A percentile compares a stretch with the other conserved stretches of the same genome.
Evolutionary conservation across 805 yeast species (phyloP).

Genomic region (Candida hispaniensis): DNA sequence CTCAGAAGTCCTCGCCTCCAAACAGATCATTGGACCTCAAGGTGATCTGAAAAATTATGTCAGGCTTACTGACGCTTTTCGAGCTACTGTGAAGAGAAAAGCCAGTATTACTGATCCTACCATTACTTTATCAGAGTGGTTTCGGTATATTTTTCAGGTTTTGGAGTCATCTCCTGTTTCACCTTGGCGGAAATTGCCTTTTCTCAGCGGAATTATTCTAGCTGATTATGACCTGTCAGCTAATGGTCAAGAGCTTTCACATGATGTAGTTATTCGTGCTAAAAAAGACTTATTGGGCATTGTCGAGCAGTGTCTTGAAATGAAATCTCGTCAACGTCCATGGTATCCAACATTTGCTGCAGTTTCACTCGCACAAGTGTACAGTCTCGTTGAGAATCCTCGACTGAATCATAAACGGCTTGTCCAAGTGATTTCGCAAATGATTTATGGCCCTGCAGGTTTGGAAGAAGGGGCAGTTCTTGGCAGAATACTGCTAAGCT

Average conservation of each 20-base stretch:
- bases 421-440: constrained; percentile 8
- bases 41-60: constrained; percentile 5
- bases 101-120: constrained; percentile 23
- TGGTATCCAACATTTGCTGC: constrained; percentile 12
- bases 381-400: constrained; percentile 2
- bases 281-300: constrained; percentile 9
- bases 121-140: constrained; percentile 20
- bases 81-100: constrained; percentile 22
- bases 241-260: constrained; percentile 5
- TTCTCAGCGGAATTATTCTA: constrained; percentile 20
- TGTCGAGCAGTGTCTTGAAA: constrained; percentile 6
- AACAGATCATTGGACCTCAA: constrained; percentile 16
- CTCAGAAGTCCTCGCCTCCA: constrained; percentile 20
- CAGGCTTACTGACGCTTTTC: constrained; percentile 21
- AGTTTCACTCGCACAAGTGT: constrained; percentile 11
- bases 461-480: constrained; percentile 5
- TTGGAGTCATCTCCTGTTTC: constrained; percentile 9
- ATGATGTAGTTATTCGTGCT: no score
- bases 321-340: constrained; percentile 4
- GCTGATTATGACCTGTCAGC: constrained; percentile 7
- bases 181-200: constrained; percentile 21
- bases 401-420: constrained; percentile 10
- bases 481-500: constrained; percentile 2
- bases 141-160: constrained; percentile 14
- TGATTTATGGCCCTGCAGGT: constrained; percentile 6